Base-by-base conservation (phyloP, 257 asterid species). In the Lycium ferocissimum region DNA sequence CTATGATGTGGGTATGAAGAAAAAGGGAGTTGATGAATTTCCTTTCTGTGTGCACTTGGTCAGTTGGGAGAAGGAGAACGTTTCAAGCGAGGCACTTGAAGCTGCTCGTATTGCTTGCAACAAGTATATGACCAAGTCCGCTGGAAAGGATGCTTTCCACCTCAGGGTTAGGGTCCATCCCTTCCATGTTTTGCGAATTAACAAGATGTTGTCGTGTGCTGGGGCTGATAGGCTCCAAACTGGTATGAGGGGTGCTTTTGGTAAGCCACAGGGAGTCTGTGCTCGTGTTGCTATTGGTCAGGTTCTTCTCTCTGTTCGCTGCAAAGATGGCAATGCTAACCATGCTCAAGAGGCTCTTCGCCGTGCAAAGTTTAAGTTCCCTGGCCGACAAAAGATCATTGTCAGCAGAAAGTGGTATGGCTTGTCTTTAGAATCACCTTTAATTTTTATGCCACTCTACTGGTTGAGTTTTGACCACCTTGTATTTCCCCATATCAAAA, bases 171-270 rank as follows among this genome's bases (percentile, higher is more conserved):
- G 87, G 59, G 87, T 85, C 3, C 87, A 85, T 6, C 87, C 87
- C 4, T 85, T 62, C 84, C 87, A 85, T 38, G 87, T 85, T 7
- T 14, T 85, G 87, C 62, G 87, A 26, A 85, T 85, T 35, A 85
- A 85, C 84, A 85, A 85, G 84, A 85, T 85, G 87, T 53, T 85
- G 70, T 85, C 87, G 1, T 85, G 87, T 85, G 87, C 87, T 51
- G 87, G 87, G 40, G 87, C 87, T 40, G 87, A 85, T 85, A 65
- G 87, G 84, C 87, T 85, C 81, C 87, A 85, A 54, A 85, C 87
- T 7, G 87, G 87, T 65, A 85, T 85, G 87, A 79, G 81, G 15
- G 87, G 87, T 7, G 87, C 87, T 65, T 85, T 85, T 1, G 87
- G 87, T 37, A 85, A 85, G 38, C 87, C 87, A 1, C 87, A 62